Conservation (phyloP, 163 green algal genomes). For the Volvox carteri region DNA sequence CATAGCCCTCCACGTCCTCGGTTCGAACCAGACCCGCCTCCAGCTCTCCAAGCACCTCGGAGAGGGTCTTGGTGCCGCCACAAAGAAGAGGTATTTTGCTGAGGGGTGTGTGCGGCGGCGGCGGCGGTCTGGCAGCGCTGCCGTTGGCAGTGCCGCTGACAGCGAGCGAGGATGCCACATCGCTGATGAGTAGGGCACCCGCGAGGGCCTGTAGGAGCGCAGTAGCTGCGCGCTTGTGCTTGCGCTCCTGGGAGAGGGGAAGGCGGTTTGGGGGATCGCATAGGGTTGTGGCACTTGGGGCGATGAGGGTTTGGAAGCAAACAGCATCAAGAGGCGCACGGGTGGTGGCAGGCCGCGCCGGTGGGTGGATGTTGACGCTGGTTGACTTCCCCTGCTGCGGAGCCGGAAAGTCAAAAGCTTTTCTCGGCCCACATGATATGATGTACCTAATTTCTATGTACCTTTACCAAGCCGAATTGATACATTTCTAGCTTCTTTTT, state of each 20-base stretch:
- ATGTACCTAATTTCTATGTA: no score
- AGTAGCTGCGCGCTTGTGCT: background rate
- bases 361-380: background rate
- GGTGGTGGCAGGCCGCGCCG: background rate
- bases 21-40: background rate
- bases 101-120: background rate
- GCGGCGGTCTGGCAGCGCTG: background rate
- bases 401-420: no score
- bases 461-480: no score
- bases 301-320: background rate
- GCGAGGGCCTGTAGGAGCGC: conserved; percentile 16
- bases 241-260: background rate
- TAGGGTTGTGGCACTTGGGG: background rate
- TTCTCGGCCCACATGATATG: no score
- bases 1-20: background rate
- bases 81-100: background rate
- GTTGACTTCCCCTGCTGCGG: background rate
- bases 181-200: background rate
- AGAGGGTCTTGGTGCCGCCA: background rate
- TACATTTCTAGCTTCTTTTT: no score
- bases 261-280: background rate
- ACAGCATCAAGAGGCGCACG: background rate
- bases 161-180: no score
- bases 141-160: background rate
- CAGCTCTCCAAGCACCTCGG: background rate